phyloP scores from a whole-genome alignment of 2,329 filamentous ascomycete genomes.

The Penicillium polonicum region DNA sequence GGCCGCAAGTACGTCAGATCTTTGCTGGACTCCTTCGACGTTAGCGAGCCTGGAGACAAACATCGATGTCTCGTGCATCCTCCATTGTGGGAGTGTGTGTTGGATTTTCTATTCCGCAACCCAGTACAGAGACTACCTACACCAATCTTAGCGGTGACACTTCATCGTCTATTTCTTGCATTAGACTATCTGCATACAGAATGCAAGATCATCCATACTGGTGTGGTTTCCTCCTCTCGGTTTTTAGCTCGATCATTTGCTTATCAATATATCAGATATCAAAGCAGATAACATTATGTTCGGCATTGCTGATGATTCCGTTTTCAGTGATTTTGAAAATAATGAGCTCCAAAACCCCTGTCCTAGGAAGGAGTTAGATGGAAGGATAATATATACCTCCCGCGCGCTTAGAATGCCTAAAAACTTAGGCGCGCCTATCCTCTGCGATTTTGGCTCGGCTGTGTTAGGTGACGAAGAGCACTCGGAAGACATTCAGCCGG shows the following conservation, averaged over 20 bases:
- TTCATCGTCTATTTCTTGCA: conserved; percentile 17
- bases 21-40: conserved; percentile 31
- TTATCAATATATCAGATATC: conserved; percentile 36
- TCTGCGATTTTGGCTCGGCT: conserved; percentile 54
- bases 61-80: conserved; percentile 42
- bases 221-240: background rate
- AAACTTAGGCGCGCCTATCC: conserved; percentile 35
- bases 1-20: conserved; percentile 32
- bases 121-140: conserved; percentile 36
- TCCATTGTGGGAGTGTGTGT: conserved; percentile 47
- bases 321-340: conserved; percentile 44
- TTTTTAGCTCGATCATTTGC: background rate
- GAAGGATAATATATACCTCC: conserved; percentile 46
- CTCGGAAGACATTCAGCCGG: conserved; percentile 28
- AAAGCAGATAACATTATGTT: conserved; percentile 52
- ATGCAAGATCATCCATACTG: conserved; percentile 14
- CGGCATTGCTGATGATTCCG: conserved; percentile 41
- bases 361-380: conserved; percentile 46
- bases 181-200: conserved; percentile 18
- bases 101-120: conserved; percentile 43
- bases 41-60: conserved; percentile 30
- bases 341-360: conserved; percentile 27
- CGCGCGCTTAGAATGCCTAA: conserved; percentile 38
- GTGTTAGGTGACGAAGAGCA: conserved; percentile 39
- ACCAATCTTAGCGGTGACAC: conserved; percentile 6